Evolutionary conservation across 495 filamentous ascomycete species (phyloP).

Genomic region (Hyaloscypha bicolor): DNA sequence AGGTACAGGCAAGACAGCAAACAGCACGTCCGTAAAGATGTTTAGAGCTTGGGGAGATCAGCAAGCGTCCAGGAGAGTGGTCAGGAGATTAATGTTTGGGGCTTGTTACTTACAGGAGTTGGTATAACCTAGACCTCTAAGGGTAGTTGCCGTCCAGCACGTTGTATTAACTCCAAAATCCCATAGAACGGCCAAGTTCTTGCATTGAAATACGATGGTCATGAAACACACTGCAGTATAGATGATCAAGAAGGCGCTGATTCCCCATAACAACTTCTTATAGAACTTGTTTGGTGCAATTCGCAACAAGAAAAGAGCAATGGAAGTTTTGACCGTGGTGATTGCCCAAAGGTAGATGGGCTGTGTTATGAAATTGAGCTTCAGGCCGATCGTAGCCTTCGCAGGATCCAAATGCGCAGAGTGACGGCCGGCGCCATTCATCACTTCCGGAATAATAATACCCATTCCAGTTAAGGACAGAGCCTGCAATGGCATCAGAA

Average conservation of each 20-base stretch:
- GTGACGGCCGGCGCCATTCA: conserved; percentile 45
- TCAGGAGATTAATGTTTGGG: not conserved
- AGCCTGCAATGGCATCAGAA: conserved; percentile 1
- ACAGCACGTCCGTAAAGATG: conserved; percentile 39
- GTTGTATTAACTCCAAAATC: conserved; percentile 37
- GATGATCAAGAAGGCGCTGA: conserved; percentile 38
- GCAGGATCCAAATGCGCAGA: conserved; percentile 19
- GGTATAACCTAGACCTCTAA: conserved; percentile 40
- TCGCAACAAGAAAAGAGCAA: conserved; percentile 48
- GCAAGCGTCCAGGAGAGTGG: not conserved
- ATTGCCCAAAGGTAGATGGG: conserved; percentile 45
- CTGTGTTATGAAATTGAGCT: conserved; percentile 47
- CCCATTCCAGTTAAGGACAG: conserved; percentile 37
- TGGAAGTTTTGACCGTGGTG: conserved; percentile 47
- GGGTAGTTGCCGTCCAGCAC: conserved; percentile 39
- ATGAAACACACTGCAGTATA: conserved; percentile 42
- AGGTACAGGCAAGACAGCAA: conserved; percentile 45
- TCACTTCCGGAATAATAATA: conserved; percentile 40
- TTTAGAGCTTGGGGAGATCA: conserved; percentile 3
- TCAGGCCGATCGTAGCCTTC: conserved; percentile 23
- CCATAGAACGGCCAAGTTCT: conserved; percentile 37
- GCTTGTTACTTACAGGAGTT: conserved; percentile 34
- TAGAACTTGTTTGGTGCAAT: conserved; percentile 40
- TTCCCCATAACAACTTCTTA: conserved; percentile 37
- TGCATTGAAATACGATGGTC: conserved; percentile 36